These are phyloP conservation scores for Euphorbia lathyris DNA, from an alignment of 345 rosid species.

Conservation along the genomic window DNA sequence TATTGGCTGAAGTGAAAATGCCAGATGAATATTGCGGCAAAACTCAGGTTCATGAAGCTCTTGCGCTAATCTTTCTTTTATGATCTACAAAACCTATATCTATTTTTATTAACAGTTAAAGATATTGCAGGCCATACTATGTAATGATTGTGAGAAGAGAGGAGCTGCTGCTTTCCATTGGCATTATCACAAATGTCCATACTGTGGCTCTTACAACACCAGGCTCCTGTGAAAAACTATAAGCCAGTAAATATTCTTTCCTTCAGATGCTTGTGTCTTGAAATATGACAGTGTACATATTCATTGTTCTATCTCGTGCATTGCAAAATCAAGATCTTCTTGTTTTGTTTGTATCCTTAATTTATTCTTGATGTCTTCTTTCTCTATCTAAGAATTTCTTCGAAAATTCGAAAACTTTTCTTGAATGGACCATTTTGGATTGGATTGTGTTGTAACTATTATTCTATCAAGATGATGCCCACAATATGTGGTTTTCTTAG, in stretches of 20 bases:
- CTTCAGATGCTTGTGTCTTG: not conserved
- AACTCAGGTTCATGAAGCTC: conserved; percentile 55
- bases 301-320: conserved; percentile 3
- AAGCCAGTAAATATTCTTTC: conserved; percentile 17
- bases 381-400: not conserved
- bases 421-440: not conserved
- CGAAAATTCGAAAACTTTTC: not conserved
- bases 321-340: not conserved
- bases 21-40: conserved; percentile 59
- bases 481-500: not conserved
- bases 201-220: conserved; percentile 65
- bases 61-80: not conserved
- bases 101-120: conserved; percentile 5
- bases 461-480: not conserved
- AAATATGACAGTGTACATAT: not conserved
- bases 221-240: conserved; percentile 38
- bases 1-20: conserved; percentile 65
- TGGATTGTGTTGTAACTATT: not conserved
- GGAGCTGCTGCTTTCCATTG: conserved; percentile 63
- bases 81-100: not conserved
- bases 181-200: conserved; percentile 61
- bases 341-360: too few species aligned
- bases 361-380: too few species aligned
- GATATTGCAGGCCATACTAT: conserved; percentile 45
- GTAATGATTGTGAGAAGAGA: conserved; percentile 72